A percentile compares a stretch with the other conserved stretches of the same genome.
Conservation (phyloP, 441 rosid species). For the Bruguiera hainesii region DNA sequence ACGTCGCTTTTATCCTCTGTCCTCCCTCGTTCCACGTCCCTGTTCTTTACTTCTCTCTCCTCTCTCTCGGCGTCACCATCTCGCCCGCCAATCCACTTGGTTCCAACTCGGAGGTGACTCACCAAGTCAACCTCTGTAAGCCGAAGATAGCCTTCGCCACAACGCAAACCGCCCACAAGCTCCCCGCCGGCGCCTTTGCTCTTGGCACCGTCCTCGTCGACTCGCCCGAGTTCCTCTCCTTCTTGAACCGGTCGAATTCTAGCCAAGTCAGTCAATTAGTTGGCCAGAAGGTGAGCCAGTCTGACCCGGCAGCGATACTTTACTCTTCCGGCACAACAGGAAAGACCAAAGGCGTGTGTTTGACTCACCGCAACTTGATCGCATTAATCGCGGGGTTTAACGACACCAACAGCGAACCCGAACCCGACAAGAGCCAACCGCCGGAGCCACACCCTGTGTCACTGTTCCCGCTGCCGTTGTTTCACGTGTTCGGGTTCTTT, state of each 20-base stretch:
- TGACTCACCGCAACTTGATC: constrained; percentile 70
- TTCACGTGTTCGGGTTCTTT: constrained; percentile 73
- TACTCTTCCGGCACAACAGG: constrained; percentile 92
- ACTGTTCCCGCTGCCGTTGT: constrained; percentile 63
- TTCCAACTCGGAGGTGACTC: constrained; percentile 55
- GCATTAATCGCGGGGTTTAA: constrained; percentile 42
- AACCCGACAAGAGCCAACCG: constrained; percentile 11
- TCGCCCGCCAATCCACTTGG: constrained; percentile 76
- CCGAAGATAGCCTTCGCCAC: constrained; percentile 80
- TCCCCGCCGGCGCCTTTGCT: constrained; percentile 35
- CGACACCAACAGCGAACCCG: constrained; percentile 12
- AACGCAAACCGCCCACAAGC: constrained; percentile 41
- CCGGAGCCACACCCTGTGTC: constrained; percentile 36
- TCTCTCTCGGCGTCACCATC: constrained; percentile 60
- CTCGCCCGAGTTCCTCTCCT: constrained; percentile 64
- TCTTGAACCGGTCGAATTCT: constrained; percentile 25
- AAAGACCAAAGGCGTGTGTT: constrained; percentile 55
- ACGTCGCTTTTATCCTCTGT: constrained; percentile 66
- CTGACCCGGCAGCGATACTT: constrained; percentile 66
- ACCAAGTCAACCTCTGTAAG: constrained; percentile 47
- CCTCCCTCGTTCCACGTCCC: constrained; percentile 67
- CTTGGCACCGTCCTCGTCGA: constrained; percentile 56
- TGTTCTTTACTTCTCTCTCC: constrained; percentile 62
- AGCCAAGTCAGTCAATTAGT: constrained; percentile 6
- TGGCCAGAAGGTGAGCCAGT: constrained; percentile 36